These are phyloP conservation scores for Hyaloscypha finlandica DNA, from an alignment of 495 filamentous ascomycete species.

Conservation along the genomic window DNA sequence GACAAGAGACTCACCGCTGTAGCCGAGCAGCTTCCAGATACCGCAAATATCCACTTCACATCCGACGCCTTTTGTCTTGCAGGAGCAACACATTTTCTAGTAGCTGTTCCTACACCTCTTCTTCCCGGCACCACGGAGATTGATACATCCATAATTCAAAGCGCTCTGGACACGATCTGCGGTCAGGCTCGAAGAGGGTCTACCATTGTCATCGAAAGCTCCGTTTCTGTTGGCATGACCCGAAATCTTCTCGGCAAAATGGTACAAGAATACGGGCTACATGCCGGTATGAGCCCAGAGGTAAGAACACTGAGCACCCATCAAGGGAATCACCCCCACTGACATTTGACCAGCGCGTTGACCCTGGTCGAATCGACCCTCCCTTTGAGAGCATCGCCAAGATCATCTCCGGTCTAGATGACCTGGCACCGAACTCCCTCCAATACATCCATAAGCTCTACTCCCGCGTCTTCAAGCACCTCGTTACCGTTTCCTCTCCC, in stretches of 20 bases:
- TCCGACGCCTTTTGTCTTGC: conserved; percentile 20
- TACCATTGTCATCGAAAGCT: conserved; percentile 41
- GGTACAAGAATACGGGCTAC: conserved; percentile 26
- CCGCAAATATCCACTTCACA: neutral
- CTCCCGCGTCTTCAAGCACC: conserved; percentile 34
- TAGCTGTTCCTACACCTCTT: conserved; percentile 43
- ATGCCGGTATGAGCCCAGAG: conserved; percentile 37
- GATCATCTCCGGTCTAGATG: conserved; percentile 40
- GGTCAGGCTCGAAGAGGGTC: conserved; percentile 34
- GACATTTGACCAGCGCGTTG: conserved; percentile 40
- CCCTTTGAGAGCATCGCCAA: conserved; percentile 37
- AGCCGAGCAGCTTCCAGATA: neutral
- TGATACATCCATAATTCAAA: conserved; percentile 36
- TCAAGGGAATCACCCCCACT: neutral
- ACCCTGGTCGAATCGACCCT: conserved; percentile 38
- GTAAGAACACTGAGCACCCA: neutral
- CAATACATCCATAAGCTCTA: conserved; percentile 36
- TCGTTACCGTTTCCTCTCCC: conserved; percentile 39
- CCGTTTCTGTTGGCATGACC: conserved; percentile 44
- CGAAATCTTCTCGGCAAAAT: conserved; percentile 37
- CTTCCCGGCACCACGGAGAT: conserved; percentile 34
- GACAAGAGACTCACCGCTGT: neutral
- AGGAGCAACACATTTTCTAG: conserved; percentile 38
- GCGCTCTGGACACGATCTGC: conserved; percentile 36
- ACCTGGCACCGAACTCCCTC: conserved; percentile 33